Evolutionary conservation across 2,329 filamentous ascomycete genomes (phyloP).

Genomic region (Berkeleyomyces basicola): DNA sequence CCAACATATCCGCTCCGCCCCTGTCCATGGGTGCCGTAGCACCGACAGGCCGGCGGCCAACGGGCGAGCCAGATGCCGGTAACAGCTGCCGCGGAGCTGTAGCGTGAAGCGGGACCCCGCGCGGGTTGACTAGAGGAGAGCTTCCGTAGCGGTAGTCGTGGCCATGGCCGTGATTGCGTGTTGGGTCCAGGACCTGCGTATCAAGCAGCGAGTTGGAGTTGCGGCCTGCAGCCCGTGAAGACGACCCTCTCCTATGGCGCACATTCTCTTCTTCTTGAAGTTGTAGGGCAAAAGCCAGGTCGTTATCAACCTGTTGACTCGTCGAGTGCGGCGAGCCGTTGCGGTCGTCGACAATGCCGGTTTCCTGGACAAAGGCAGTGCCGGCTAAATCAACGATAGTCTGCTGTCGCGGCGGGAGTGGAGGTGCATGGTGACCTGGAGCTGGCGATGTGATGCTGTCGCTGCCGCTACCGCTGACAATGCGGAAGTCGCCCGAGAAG

Average conservation of each 20-base stretch:
- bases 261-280: constrained; percentile 90
- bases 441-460: not conserved
- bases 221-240: constrained; percentile 26
- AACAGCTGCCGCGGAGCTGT: not conserved
- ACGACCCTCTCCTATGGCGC: constrained; percentile 37
- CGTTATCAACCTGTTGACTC: constrained; percentile 62
- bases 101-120: constrained; percentile 6
- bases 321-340: constrained; percentile 36
- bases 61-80: not conserved
- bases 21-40: not conserved
- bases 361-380: not conserved
- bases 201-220: constrained; percentile 20
- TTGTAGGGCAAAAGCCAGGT: constrained; percentile 76
- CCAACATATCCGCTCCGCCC: not conserved
- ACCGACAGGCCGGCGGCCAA: not conserved
- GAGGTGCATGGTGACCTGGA: not conserved
- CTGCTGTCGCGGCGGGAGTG: not conserved
- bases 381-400: not conserved
- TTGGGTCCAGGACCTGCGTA: constrained; percentile 20
- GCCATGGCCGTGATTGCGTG: not conserved
- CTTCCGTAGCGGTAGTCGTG: not conserved
- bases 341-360: not conserved
- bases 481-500: constrained; percentile 76
- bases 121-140: constrained; percentile 5
- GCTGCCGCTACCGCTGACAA: constrained; percentile 45